Base-by-base conservation (phyloP, 1,284 basidiomycete genomes). In the Boletus smithii region DNA sequence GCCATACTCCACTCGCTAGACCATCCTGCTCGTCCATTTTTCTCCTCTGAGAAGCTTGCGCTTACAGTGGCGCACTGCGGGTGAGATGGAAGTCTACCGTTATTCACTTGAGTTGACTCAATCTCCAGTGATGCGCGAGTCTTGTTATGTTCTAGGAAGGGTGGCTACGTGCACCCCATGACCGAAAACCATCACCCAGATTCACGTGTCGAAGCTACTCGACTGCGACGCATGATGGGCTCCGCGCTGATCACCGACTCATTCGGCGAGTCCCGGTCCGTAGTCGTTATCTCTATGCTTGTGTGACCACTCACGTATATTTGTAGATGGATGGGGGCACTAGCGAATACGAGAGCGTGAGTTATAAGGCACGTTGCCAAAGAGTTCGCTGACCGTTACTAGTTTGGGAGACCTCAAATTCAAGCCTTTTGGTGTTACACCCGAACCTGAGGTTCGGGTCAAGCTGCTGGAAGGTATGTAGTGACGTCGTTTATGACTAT, bases 161-260 rank as follows among this genome's bases (percentile, higher is more conserved):
- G 80, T 30, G 92, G 91, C 4, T 72, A 75, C 43, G 89, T 86
- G 16, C 71, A 80, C 29, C 80, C 89, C 0, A 84, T 97, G 76
- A 94, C 93, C 1, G 91, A 95, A 66, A 83, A 81, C 30, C 95
- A 99, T 67, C 95, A 97, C 66, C 89, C 94, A 14, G 95, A 98
- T 60, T 80, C 91, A 18, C 85, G 83, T 18, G 76, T 88, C 16
- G 97, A 99, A 67, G 82, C 91, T 10, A 83, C 82, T 34, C 77
- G 95, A 24, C 71, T 99, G 42, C 81, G 95, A 36, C 79, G 88
- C 48, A 88, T 94, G 80, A 95, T 94, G 79, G 92, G 90, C 14
- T 87, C 87, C 7, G 85, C 91, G 2, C 71, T 97, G 23, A 88
- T 97, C 38, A 91, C 91, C 5, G 95, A 99, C 66, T 94, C 91